Evolutionary conservation across 306 rosid genomes (phyloP).

Genomic region (Sindora glabra): DNA sequence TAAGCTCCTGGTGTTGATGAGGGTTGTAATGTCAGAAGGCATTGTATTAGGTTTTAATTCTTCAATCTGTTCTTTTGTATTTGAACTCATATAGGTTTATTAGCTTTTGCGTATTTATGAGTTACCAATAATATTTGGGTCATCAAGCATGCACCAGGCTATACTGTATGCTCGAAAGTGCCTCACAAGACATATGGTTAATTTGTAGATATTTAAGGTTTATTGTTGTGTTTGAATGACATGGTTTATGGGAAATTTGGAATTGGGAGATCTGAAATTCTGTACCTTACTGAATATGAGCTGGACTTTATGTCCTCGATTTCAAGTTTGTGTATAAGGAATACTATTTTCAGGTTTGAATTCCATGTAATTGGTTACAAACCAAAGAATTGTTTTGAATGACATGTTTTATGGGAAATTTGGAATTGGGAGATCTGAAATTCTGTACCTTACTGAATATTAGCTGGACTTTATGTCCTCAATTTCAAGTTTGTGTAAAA

Average conservation of each 20-base stretch:
- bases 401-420: not conserved
- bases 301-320: not conserved
- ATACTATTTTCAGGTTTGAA: not conserved
- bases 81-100: too few relatives aligned
- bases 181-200: too few relatives aligned
- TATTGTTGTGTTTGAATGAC: not conserved
- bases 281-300: not conserved
- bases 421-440: not conserved
- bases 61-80: too few relatives aligned
- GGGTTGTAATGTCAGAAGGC: too few relatives aligned
- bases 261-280: not conserved
- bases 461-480: not conserved
- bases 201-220: too few relatives aligned
- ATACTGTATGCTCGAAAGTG: too few relatives aligned
- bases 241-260: not conserved
- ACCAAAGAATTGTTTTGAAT: not conserved
- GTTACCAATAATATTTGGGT: too few relatives aligned
- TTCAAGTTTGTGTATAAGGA: not conserved
- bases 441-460: not conserved
- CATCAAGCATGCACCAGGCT: too few relatives aligned
- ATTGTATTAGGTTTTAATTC: too few relatives aligned
- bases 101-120: too few relatives aligned
- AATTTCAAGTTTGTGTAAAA: not conserved
- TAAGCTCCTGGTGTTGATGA: not conserved
- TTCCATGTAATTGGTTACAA: not conserved